Evolutionary conservation across 805 yeast species (phyloP).

Genomic region (Hanseniaspora valbyensis): DNA sequence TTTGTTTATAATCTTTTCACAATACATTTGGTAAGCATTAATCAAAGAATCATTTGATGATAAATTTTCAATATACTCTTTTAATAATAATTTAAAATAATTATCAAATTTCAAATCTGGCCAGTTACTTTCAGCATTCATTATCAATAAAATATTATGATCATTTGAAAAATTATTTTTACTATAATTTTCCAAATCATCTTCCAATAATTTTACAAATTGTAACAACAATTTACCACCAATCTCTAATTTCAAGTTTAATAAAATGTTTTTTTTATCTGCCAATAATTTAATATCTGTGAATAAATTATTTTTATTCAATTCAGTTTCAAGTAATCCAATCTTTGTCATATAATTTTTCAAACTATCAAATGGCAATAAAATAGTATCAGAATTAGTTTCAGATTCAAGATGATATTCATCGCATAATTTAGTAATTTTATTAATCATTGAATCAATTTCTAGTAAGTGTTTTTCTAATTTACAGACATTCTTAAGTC

Average conservation of each 20-base stretch:
- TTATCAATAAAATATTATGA: slow-evolving; percentile 41
- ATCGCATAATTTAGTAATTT: slow-evolving; percentile 33
- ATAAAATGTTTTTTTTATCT: slow-evolving; percentile 40
- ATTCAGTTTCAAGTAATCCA: slow-evolving; percentile 40
- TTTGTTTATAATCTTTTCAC: slow-evolving; percentile 57
- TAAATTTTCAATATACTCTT: slow-evolving; percentile 43
- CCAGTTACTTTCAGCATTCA: slow-evolving; percentile 27
- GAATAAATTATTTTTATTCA: slow-evolving; percentile 28
- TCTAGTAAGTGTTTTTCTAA: slow-evolving; percentile 41
- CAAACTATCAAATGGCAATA: slow-evolving; percentile 24
- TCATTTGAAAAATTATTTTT: slow-evolving; percentile 29
- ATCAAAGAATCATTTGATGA: slow-evolving; percentile 50
- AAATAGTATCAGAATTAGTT: slow-evolving; percentile 35
- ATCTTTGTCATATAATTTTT: slow-evolving; percentile 45
- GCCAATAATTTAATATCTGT: slow-evolving; percentile 26
- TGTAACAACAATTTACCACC: slow-evolving; percentile 55
- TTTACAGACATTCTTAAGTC: slow-evolving; percentile 2
- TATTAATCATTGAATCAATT: slow-evolving; percentile 36
- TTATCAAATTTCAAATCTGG: slow-evolving; percentile 34
- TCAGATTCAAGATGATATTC: slow-evolving; percentile 17
- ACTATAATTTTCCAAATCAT: slow-evolving; percentile 53
- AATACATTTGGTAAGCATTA: slow-evolving; percentile 52
- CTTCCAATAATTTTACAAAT: slow-evolving; percentile 44
- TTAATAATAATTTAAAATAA: slow-evolving; percentile 35
- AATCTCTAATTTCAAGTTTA: slow-evolving; percentile 48